Evolutionary conservation across 1,139 yeast genomes (phyloP).

Genomic region (Geotrichum carabidarum): DNA sequence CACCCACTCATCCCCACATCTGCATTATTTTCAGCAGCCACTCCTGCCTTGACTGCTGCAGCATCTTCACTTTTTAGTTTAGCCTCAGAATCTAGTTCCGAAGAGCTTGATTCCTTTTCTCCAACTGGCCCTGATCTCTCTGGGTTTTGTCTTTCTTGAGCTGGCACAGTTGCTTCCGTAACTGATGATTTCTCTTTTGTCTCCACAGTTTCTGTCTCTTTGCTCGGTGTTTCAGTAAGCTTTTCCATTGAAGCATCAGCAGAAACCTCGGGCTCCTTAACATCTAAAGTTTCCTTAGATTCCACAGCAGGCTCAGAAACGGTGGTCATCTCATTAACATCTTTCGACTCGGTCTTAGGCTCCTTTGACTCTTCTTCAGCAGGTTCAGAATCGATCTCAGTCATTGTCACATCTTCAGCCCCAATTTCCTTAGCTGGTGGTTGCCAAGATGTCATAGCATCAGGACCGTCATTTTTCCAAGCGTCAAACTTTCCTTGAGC

Average conservation of each 20-base stretch:
- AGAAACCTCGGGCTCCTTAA: not conserved
- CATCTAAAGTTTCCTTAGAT: not conserved
- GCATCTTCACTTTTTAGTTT: not conserved
- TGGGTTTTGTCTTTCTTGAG: too few species aligned
- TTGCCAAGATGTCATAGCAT: conserved; percentile 9
- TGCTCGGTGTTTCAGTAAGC: not conserved
- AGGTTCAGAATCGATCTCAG: not conserved
- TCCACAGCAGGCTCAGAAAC: not conserved
- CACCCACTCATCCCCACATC: not conserved
- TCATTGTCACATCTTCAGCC: not conserved
- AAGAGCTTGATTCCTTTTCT: too few species aligned
- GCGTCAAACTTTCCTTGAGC: conserved; percentile 22
- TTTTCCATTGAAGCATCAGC: not conserved
- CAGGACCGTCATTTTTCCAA: conserved; percentile 19
- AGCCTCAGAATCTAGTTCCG: not conserved
- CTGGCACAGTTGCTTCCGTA: not conserved
- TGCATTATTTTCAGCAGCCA: not conserved
- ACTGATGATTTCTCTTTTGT: not conserved
- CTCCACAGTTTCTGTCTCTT: not conserved
- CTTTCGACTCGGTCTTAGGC: not conserved
- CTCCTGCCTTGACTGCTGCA: not conserved
- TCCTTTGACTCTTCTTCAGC: not conserved
- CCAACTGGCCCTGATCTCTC: too few species aligned
- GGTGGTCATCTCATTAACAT: not conserved
- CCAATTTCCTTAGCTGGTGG: not conserved